Percentiles rank a stretch among this genome's conserved stretches.
Evolutionary conservation across 768 basidiomycete genomes (phyloP).

Genomic region (Russula foetens): DNA sequence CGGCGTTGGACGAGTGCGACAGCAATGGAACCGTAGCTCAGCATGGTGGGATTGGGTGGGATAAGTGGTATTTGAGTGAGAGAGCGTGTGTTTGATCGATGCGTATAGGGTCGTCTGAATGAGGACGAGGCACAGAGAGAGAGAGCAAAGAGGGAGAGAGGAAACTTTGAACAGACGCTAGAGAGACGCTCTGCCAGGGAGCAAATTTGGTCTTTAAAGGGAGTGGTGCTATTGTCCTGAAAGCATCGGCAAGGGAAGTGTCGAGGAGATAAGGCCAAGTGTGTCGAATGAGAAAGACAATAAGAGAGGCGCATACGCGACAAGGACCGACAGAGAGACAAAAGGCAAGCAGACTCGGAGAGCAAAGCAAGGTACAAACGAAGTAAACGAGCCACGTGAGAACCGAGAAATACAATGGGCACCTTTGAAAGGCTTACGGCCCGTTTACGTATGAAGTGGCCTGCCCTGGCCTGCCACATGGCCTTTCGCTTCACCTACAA

Average conservation of each 20-base stretch:
- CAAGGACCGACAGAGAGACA: too few relatives aligned
- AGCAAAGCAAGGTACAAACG: not conserved
- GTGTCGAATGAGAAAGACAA: not conserved
- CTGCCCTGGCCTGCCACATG: too few relatives aligned
- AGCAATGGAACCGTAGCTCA: slow-evolving; percentile 46
- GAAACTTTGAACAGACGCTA: not conserved
- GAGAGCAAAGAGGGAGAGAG: not conserved
- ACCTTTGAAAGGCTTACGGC: too few relatives aligned
- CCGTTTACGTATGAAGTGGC: too few relatives aligned
- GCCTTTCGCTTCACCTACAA: too few relatives aligned
- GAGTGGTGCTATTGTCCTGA: slow-evolving; percentile 11
- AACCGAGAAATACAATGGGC: too few relatives aligned
- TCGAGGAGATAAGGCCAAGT: not conserved
- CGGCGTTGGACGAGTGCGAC: slow-evolving; percentile 62
- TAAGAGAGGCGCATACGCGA: not conserved
- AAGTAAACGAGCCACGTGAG: not conserved
- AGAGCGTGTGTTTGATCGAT: not conserved
- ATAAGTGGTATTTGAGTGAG: not conserved
- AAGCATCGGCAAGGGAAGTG: not conserved
- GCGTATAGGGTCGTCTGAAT: not conserved
- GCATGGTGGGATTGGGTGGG: slow-evolving; percentile 1
- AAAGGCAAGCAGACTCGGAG: too few relatives aligned
- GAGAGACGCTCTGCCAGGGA: not conserved
- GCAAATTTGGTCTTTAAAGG: not conserved
- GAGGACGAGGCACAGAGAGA: too few relatives aligned